A percentile compares a stretch with the other conserved stretches of the same genome.
Conservation (phyloP, 495 filamentous ascomycete species). For the Haplographium delicatum region DNA sequence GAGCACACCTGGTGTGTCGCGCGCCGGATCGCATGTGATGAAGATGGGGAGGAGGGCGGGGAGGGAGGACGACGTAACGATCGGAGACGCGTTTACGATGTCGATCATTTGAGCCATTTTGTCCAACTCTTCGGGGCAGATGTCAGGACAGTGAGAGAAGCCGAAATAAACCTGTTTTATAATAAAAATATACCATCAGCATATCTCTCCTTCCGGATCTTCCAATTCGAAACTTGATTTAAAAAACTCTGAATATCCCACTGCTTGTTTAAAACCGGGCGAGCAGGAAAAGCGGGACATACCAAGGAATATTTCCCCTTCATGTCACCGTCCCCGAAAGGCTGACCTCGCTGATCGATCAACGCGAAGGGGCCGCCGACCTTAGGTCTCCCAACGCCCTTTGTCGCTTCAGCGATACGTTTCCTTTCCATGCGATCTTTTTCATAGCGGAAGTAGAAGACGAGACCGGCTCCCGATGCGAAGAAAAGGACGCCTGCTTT, state of each 20-base stretch:
- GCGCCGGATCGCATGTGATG: conserved; percentile 90
- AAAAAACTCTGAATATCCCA: too few species aligned
- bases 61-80: conserved; percentile 59
- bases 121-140: conserved; percentile 97
- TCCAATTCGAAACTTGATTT: not conserved
- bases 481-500: conserved; percentile 85
- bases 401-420: conserved; percentile 80
- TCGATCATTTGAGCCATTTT: conserved; percentile 97
- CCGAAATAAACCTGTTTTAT: conserved; percentile 73
- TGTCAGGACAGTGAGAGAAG: conserved; percentile 97
- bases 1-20: conserved; percentile 81
- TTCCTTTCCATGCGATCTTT: conserved; percentile 84
- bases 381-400: conserved; percentile 88
- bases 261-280: not conserved
- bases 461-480: conserved; percentile 65
- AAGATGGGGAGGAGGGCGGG: conserved; percentile 61
- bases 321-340: conserved; percentile 71
- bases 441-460: conserved; percentile 85
- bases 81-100: conserved; percentile 51
- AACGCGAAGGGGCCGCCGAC: conserved; percentile 84
- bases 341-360: conserved; percentile 72
- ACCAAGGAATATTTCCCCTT: conserved; percentile 77
- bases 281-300: conserved; percentile 26
- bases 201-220: not conserved
- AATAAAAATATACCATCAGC: conserved; percentile 38